Conservation (phyloP, 257 asterid species). For the Salvia hispanica region DNA sequence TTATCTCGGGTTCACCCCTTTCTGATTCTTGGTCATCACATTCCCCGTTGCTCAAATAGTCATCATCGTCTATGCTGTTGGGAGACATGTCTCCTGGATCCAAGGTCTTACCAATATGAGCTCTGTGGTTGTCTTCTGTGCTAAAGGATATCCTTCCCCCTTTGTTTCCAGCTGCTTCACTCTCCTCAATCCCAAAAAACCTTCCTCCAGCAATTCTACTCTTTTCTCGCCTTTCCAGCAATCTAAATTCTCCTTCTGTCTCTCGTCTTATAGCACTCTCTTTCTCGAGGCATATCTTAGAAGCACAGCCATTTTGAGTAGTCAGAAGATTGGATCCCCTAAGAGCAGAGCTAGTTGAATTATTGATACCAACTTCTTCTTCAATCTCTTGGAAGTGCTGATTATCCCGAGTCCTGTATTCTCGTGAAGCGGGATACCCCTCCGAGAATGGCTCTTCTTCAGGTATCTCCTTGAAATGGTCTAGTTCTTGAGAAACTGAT, state of each 20-base stretch:
- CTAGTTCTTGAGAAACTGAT: conserved; percentile 80
- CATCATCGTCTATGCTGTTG: conserved; percentile 70
- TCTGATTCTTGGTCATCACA: conserved; percentile 79
- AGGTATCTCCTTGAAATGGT: conserved; percentile 66
- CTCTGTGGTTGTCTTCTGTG: conserved; percentile 60
- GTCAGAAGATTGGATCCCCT: conserved; percentile 37
- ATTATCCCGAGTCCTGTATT: conserved; percentile 34
- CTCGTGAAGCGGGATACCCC: conserved; percentile 35
- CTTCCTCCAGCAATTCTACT: conserved; percentile 75
- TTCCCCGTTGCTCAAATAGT: conserved; percentile 68
- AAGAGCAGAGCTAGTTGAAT: conserved; percentile 31
- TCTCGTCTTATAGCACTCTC: conserved; percentile 96
- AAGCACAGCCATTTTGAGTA: conserved; percentile 50
- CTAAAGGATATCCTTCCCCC: conserved; percentile 89
- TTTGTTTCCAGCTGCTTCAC: conserved; percentile 48
- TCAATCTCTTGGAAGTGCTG: conserved; percentile 57
- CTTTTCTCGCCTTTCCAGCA: conserved; percentile 86
- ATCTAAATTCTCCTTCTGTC: conserved; percentile 92
- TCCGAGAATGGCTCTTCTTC: conserved; percentile 54
- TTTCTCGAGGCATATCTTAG: conserved; percentile 61
- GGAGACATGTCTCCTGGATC: conserved; percentile 72
- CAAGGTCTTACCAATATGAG: conserved; percentile 48
- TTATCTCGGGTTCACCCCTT: conserved; percentile 84
- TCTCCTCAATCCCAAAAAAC: conserved; percentile 86
- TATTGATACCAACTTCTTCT: conserved; percentile 57